A percentile compares a stretch with the other conserved stretches of the same genome.
These are phyloP conservation scores for Sphagnum magellanicum DNA, from an alignment of 228 moss, liverwort and hornwort genomes.

Conservation along the genomic window DNA sequence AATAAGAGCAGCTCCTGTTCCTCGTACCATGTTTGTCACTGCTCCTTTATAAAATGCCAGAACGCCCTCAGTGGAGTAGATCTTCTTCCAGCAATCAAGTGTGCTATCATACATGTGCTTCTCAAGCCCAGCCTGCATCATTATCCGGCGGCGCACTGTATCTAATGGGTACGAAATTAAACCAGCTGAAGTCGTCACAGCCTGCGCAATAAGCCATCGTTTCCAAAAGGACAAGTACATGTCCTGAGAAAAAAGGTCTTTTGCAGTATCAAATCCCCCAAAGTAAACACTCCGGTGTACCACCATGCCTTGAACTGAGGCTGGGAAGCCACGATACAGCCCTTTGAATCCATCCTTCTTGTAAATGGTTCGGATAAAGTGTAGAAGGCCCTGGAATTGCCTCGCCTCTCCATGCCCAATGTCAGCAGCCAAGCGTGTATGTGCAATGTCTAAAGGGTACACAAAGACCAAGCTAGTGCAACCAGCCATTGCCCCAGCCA, in stretches of 20 bases:
- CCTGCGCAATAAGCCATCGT: constrained; percentile 82
- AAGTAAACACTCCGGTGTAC: constrained; percentile 94
- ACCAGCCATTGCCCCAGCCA: constrained; percentile 86
- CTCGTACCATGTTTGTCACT: constrained; percentile 85
- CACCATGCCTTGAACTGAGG: constrained; percentile 93
- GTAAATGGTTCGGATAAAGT: constrained; percentile 77
- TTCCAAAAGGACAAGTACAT: constrained; percentile 75
- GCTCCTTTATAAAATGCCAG: constrained; percentile 88
- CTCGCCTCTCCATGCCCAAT: constrained; percentile 68
- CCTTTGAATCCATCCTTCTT: constrained; percentile 79
- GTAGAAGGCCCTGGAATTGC: constrained; percentile 72
- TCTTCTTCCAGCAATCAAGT: constrained; percentile 81
- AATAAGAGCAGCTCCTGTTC: constrained; percentile 92
- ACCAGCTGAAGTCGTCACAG: constrained; percentile 75
- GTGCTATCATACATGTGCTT: constrained; percentile 75
- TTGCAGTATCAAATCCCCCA: constrained; percentile 95
- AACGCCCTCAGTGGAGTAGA: constrained; percentile 64
- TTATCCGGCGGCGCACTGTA: constrained; percentile 90
- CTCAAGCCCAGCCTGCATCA: constrained; percentile 96
- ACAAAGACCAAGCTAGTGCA: constrained; percentile 83
- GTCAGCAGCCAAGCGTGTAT: constrained; percentile 89
- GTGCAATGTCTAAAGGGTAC: constrained; percentile 91
- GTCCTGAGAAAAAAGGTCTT: constrained; percentile 64
- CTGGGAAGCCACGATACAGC: constrained; percentile 90
- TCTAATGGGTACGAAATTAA: constrained; percentile 90